These are phyloP conservation scores for Lichtheimia ramosa DNA, from an alignment of 371 early-diverging fungal species.

Conservation along the genomic window DNA sequence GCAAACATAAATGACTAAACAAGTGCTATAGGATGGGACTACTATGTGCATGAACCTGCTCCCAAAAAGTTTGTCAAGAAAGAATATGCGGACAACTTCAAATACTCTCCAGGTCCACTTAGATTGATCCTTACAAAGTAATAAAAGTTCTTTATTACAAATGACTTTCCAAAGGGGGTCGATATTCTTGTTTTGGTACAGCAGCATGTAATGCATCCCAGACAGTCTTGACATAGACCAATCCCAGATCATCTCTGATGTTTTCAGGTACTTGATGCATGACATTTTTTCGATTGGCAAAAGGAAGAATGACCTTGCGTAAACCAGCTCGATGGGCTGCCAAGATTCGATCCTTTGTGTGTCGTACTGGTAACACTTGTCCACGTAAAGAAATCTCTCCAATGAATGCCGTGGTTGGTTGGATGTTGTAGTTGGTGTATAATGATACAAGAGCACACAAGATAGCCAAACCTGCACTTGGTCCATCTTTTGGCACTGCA, in stretches of 20 bases:
- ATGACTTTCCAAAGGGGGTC: constrained; percentile 29
- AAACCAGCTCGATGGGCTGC: constrained; percentile 85
- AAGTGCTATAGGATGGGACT: constrained; percentile 68
- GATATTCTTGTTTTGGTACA: neutral
- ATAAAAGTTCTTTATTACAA: constrained; percentile 21
- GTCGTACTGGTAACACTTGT: constrained; percentile 82
- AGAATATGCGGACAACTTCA: constrained; percentile 90
- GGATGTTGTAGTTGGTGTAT: constrained; percentile 61
- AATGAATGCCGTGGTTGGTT: constrained; percentile 73
- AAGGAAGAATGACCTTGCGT: constrained; percentile 58
- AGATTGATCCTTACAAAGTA: constrained; percentile 86
- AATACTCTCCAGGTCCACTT: constrained; percentile 74
- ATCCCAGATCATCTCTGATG: constrained; percentile 67
- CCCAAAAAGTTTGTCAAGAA: constrained; percentile 71
- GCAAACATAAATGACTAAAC: neutral
- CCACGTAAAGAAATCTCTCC: constrained; percentile 89
- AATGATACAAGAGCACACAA: constrained; percentile 68
- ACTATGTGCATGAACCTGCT: constrained; percentile 88
- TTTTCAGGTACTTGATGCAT: constrained; percentile 69
- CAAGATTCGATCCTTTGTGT: constrained; percentile 84
- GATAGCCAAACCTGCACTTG: constrained; percentile 56
- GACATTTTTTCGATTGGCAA: constrained; percentile 61
- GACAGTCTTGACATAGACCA: constrained; percentile 69
- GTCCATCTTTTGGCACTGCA: constrained; percentile 46
- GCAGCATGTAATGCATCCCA: constrained; percentile 62